Evolutionary conservation across 345 rosid species (phyloP), one percentile per base, ranked within the genome.

Genomic region (Noccaea bulbosa): DNA sequence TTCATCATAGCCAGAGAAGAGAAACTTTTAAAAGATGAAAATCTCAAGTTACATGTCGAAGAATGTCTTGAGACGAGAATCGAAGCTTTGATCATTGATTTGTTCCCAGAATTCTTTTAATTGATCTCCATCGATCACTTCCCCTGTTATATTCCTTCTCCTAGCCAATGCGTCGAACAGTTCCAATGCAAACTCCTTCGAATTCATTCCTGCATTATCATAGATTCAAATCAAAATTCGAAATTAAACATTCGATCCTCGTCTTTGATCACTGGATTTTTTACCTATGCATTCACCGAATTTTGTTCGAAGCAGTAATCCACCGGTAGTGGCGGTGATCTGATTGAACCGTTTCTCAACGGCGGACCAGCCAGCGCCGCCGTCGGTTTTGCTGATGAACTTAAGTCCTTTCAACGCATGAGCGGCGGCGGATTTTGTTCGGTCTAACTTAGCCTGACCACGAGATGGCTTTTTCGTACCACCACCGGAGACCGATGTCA

Each of bases 251-350:
- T 15, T 14, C 8, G 2, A 27, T 27, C 22, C 22, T 27, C 30
- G 30, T 3, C 30, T 41, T 41, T 2, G 15, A 68, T 39, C 32
- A 15, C 3, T 41, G 11, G 34, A 39, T 11, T 8, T 37, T 32
- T 11, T 72, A 86, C 91, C 96, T 50, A 89, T 87, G 61, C 93
- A 89, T 72, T 87, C 96, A 0, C 89, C 85, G 39, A 89, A 89
- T 6, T 73, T 73, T 0, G 84, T 64, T 0, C 93, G 83, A 32
- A 78, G 76, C 70, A 87, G 70, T 16, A 62, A 24, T 12, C 88
- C 89, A 22, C 81, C 67, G 0, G 80, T 76, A 8, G 83, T 76
- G 9, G 87, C 87, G 5, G 87, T 83, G 16, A 87, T 81, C 43
- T 81, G 82, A 46, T 84, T 83, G 30, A 89, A 89, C 43, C 91